phyloP scores from a whole-genome alignment of 1,284 basidiomycete species.

The Ustilago crameri region DNA sequence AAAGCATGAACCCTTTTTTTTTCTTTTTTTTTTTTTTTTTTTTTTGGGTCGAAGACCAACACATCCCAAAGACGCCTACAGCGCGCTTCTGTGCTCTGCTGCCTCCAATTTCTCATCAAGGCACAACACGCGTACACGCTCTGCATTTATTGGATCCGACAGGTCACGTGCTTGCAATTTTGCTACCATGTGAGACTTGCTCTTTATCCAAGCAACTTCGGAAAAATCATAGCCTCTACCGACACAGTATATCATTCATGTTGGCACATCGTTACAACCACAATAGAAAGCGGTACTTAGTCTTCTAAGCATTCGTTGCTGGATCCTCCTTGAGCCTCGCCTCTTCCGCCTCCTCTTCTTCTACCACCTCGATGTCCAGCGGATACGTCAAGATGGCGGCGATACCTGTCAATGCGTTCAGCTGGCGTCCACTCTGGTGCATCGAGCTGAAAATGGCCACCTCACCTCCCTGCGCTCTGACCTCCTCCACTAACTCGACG shows the following conservation, averaged over 20 bases:
- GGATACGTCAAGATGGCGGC: constrained; percentile 97
- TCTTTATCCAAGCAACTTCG: no score
- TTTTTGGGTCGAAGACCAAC: constrained; percentile 12
- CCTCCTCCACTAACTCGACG: constrained; percentile 87
- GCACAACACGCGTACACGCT: constrained; percentile 25
- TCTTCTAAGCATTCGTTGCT: constrained; percentile 1
- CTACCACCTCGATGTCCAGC: constrained; percentile 82
- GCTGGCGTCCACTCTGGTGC: constrained; percentile 90
- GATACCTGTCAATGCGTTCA: constrained; percentile 93
- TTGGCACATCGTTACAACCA: background rate
- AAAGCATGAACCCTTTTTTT: constrained; percentile 6
- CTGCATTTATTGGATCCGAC: background rate
- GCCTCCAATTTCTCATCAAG: constrained; percentile 1
- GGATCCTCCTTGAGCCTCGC: constrained; percentile 19
- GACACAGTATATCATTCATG: no score
- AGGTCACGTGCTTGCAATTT: constrained; percentile 16
- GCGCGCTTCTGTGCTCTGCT: background rate
- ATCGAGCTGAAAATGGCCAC: constrained; percentile 97
- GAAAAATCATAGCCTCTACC: no score
- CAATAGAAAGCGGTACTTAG: background rate
- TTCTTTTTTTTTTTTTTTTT: background rate
- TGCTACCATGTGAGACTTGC: constrained; percentile 13
- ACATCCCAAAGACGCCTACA: background rate
- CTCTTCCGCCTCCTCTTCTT: constrained; percentile 71
- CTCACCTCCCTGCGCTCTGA: constrained; percentile 87